These are phyloP conservation scores for Nicotiana tomentosiformis DNA, from an alignment of 257 asterid genomes.

Conservation along the genomic window DNA sequence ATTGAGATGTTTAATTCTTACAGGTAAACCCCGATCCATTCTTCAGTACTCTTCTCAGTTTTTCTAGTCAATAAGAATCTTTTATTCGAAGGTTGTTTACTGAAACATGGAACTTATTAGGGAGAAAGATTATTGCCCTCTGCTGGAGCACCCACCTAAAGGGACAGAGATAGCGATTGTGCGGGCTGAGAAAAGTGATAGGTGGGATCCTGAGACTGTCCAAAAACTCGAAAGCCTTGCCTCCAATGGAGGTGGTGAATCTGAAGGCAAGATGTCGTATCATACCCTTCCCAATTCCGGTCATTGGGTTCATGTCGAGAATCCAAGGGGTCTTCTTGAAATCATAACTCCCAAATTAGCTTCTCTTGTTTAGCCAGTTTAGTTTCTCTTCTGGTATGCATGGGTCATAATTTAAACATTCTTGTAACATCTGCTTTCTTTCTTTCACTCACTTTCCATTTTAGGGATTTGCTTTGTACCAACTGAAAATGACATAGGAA, in stretches of 20 bases:
- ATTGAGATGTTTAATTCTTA: constrained; percentile 81
- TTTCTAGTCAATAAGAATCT: no score
- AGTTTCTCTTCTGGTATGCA: background rate
- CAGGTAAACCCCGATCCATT: constrained; percentile 31
- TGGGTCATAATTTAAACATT: background rate
- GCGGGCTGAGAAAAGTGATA: constrained; percentile 83
- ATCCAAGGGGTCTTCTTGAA: constrained; percentile 86
- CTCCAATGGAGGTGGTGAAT: constrained; percentile 30
- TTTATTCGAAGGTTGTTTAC: background rate
- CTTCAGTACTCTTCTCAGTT: background rate
- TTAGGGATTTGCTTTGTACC: background rate
- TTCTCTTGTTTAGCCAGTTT: constrained; percentile 35
- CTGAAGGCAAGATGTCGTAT: constrained; percentile 50
- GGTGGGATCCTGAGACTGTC: constrained; percentile 59
- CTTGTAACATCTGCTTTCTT: background rate
- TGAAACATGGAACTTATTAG: constrained; percentile 21
- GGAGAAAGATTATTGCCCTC: constrained; percentile 67
- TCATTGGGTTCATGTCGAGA: constrained; percentile 97
- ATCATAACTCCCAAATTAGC: constrained; percentile 70
- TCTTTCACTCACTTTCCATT: background rate
- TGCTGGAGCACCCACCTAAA: constrained; percentile 61
- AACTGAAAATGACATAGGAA: background rate
- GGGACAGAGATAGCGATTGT: constrained; percentile 67
- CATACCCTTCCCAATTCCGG: constrained; percentile 79
- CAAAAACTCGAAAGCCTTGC: constrained; percentile 45